phyloP scores from a whole-genome alignment of 2,329 filamentous ascomycete genomes.

The Clonostachys sp. region DNA sequence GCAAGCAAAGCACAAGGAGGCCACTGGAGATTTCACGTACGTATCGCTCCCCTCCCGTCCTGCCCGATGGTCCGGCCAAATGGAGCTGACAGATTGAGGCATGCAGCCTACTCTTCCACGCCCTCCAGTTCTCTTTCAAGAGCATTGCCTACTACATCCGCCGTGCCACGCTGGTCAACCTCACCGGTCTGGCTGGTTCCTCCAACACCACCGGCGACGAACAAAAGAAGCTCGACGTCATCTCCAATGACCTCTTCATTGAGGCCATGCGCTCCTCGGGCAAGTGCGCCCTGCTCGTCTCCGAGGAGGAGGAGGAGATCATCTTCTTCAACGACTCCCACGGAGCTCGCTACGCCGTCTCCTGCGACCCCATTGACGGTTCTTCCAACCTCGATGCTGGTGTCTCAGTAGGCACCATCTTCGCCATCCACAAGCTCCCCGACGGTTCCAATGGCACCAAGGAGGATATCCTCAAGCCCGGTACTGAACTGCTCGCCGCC shows the following conservation, averaged over 20 bases:
- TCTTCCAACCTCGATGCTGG: slow-evolving; percentile 96
- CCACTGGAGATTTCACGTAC: slow-evolving; percentile 97
- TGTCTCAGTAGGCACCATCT: slow-evolving; percentile 97
- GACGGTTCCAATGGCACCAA: slow-evolving; percentile 70
- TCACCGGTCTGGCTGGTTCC: slow-evolving; percentile 90
- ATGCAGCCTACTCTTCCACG: slow-evolving; percentile 84
- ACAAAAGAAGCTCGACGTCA: slow-evolving; percentile 99
- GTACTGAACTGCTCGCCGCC: slow-evolving; percentile 84
- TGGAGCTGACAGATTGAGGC: neutral
- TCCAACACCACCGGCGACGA: slow-evolving; percentile 96
- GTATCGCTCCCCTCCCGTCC: slow-evolving; percentile 20
- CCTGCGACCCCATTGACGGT: slow-evolving; percentile 96
- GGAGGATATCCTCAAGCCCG: slow-evolving; percentile 84
- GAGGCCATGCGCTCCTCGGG: slow-evolving; percentile 90
- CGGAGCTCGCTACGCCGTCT: slow-evolving; percentile 85
- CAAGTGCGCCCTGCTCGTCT: slow-evolving; percentile 89
- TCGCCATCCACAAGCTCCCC: slow-evolving; percentile 85
- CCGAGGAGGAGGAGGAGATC: slow-evolving; percentile 91
- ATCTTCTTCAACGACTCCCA: slow-evolving; percentile 78
- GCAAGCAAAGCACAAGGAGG: slow-evolving; percentile 87
- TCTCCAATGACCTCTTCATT: slow-evolving; percentile 97
- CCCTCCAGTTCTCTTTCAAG: slow-evolving; percentile 99
- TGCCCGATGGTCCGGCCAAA: neutral
- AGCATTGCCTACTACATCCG: slow-evolving; percentile 99
- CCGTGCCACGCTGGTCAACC: slow-evolving; percentile 88